Conservation (phyloP, 2,329 filamentous ascomycete genomes). For the Penicillium sp. region DNA sequence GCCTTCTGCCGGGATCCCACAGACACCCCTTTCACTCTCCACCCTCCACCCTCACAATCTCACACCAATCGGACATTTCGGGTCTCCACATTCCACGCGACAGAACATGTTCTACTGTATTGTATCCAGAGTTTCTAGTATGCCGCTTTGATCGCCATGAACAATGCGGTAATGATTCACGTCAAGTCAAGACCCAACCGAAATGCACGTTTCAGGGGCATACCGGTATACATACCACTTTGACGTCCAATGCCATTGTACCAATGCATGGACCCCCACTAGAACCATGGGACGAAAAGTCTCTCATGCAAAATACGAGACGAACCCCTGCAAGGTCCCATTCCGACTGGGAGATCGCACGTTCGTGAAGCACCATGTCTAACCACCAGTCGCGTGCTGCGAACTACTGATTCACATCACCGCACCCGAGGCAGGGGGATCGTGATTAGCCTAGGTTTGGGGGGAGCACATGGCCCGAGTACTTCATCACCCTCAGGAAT, state of each 20-base stretch:
- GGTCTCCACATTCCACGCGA: slow-evolving; percentile 1
- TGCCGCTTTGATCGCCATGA: neutral
- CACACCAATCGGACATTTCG: neutral
- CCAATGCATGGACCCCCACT: slow-evolving; percentile 11
- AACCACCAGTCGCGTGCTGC: neutral
- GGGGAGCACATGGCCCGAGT: too few species aligned
- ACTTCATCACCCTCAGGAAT: neutral
- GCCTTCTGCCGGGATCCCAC: neutral
- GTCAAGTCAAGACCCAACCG: neutral
- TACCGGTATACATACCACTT: too few species aligned
- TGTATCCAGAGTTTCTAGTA: too few species aligned
- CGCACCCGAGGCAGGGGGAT: neutral
- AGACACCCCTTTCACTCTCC: neutral
- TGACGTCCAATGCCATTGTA: neutral
- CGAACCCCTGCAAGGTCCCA: neutral
- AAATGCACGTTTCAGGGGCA: slow-evolving; percentile 12
- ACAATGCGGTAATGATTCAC: neutral
- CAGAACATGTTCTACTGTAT: too few species aligned
- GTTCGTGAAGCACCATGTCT: neutral
- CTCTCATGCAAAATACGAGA: neutral
- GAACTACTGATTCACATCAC: neutral
- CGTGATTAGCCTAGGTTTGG: neutral
- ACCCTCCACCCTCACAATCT: neutral
- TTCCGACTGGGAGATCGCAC: neutral
- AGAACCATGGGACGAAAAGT: slow-evolving; percentile 7